These are phyloP conservation scores for Hansenula sp. DNA, from an alignment of 1,139 yeast genomes.

Conservation along the genomic window DNA sequence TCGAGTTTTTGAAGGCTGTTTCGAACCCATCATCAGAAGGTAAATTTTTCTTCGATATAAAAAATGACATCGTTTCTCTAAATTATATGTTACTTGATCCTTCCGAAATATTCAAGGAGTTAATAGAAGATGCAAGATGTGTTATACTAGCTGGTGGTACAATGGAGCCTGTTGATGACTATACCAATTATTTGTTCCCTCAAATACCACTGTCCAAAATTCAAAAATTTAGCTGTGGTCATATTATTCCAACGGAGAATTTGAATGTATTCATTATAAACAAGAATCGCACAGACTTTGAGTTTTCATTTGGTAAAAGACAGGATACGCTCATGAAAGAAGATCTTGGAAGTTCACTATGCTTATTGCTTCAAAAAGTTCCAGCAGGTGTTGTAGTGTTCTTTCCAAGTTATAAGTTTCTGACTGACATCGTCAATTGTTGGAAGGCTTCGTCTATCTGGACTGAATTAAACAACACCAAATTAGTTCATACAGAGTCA, in stretches of 20 bases:
- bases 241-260: conserved; percentile 72
- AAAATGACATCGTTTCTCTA: conserved; percentile 32
- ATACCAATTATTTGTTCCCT: conserved; percentile 64
- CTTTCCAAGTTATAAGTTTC: conserved; percentile 80
- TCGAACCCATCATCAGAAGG: conserved; percentile 83
- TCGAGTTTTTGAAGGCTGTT: conserved; percentile 61
- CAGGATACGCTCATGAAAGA: conserved; percentile 41
- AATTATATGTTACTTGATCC: conserved; percentile 83
- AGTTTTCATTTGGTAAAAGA: conserved; percentile 70
- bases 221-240: conserved; percentile 70
- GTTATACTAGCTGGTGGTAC: conserved; percentile 93
- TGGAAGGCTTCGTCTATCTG: conserved; percentile 48
- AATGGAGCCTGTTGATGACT: conserved; percentile 86
- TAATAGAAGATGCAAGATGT: conserved; percentile 65
- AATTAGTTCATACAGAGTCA: conserved; percentile 57
- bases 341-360: conserved; percentile 49
- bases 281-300: conserved; percentile 34
- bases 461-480: conserved; percentile 31
- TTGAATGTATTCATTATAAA: conserved; percentile 56
- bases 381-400: conserved; percentile 81
- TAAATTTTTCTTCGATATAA: conserved; percentile 63
- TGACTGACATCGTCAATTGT: conserved; percentile 41
- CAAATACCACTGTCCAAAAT: conserved; percentile 41
- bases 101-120: conserved; percentile 60
- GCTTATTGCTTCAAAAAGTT: conserved; percentile 39